These are phyloP conservation scores for Pichia heedii DNA, from an alignment of 805 yeast genomes.

Conservation along the genomic window DNA sequence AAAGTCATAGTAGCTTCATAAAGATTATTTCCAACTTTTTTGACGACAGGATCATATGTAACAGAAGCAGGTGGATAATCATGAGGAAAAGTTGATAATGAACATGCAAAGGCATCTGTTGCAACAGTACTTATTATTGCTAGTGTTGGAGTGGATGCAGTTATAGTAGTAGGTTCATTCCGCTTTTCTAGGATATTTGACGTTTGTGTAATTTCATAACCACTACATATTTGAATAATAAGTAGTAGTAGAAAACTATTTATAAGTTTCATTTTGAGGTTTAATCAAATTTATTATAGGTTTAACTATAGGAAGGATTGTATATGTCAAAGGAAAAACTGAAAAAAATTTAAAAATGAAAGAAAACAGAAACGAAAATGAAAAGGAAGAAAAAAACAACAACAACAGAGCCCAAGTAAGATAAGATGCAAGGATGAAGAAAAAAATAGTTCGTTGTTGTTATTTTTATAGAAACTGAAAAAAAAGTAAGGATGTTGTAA, in stretches of 20 bases:
- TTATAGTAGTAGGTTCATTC: background rate
- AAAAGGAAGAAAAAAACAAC: too few relatives aligned
- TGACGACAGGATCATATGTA: conserved; percentile 4
- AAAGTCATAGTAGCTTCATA: conserved; percentile 13
- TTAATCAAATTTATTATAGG: background rate
- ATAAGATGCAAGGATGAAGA: too few relatives aligned
- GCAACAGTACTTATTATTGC: background rate
- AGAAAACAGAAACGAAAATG: too few relatives aligned
- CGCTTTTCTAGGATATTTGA: background rate
- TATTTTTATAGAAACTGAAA: too few relatives aligned
- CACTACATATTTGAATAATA: background rate
- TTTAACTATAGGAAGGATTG: too few relatives aligned
- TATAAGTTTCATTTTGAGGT: background rate
- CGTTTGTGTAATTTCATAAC: background rate
- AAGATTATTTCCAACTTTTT: conserved; percentile 1
- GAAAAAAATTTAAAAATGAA: too few relatives aligned
- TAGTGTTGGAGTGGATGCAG: background rate
- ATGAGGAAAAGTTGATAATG: background rate
- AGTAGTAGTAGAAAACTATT: background rate
- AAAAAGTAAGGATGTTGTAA: too few relatives aligned
- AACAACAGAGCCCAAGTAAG: too few relatives aligned
- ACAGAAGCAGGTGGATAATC: conserved; percentile 14
- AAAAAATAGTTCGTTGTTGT: too few relatives aligned
- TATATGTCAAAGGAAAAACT: too few relatives aligned
- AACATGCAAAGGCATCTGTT: conserved; percentile 1